These are phyloP conservation scores for Alternaria panax DNA, from an alignment of 2,329 filamentous ascomycete species.

Conservation along the genomic window DNA sequence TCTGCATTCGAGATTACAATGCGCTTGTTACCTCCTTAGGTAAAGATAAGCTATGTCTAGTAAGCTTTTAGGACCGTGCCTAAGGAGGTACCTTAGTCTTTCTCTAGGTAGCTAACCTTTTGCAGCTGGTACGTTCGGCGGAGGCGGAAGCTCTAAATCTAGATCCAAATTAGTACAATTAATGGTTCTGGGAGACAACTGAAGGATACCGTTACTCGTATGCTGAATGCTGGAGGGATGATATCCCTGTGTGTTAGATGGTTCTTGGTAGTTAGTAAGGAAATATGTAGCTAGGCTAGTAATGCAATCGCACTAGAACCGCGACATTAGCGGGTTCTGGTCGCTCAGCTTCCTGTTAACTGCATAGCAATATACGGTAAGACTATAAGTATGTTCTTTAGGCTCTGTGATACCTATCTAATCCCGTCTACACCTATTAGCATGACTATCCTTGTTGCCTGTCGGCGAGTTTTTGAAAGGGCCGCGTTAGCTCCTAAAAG, in stretches of 20 bases:
- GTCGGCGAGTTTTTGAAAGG: neutral
- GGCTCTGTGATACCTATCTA: neutral
- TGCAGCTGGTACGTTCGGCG: conserved; percentile 1
- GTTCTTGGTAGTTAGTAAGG: conserved; percentile 1
- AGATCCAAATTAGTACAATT: neutral
- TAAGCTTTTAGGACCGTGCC: too few relatives aligned
- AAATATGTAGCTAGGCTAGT: neutral
- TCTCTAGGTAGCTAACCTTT: neutral
- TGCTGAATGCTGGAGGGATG: conserved; percentile 2
- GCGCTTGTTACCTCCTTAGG: neutral
- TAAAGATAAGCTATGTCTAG: neutral
- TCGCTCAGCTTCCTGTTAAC: neutral
- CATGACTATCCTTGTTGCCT: neutral
- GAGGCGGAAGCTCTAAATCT: neutral
- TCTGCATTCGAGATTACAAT: conserved; percentile 2
- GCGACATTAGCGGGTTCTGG: neutral
- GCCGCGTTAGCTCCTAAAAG: neutral
- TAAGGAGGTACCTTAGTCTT: neutral
- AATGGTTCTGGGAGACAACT: conserved; percentile 3
- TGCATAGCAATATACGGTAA: neutral
- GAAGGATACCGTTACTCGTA: conserved; percentile 3
- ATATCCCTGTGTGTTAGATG: conserved; percentile 1
- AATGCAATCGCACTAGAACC: neutral
- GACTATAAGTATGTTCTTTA: neutral
- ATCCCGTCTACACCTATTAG: neutral